Conservation (phyloP, 352 stramenopile genomes). For the Phytophthora pistaciae region DNA sequence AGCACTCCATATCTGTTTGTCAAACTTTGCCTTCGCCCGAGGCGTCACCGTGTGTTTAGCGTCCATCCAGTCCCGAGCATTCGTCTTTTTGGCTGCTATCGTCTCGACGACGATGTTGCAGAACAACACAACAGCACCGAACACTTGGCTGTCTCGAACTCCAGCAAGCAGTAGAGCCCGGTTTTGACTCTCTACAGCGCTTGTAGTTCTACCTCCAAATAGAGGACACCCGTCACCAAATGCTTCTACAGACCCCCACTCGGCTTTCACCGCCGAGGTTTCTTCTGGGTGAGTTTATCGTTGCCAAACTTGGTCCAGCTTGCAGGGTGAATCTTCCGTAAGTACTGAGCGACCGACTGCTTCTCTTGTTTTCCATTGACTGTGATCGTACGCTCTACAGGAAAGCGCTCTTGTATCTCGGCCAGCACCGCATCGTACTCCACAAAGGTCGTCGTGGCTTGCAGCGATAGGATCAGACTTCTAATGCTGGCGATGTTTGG, state of each 20-base stretch:
- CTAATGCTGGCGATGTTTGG: background rate
- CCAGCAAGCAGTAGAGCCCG: background rate
- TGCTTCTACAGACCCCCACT: background rate
- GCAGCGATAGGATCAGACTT: background rate
- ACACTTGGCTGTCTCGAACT: background rate
- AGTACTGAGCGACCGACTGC: background rate
- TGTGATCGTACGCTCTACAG: background rate
- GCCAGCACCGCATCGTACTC: background rate
- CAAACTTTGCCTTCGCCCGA: background rate
- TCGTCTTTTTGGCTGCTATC: background rate
- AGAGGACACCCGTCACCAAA: background rate
- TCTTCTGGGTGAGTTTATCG: background rate
- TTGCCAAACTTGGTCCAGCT: background rate
- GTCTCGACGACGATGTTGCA: background rate
- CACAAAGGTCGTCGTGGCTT: background rate
- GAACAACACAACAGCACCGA: background rate
- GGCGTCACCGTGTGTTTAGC: background rate
- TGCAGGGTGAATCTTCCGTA: background rate
- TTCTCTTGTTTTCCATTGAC: background rate
- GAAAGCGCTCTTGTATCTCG: background rate
- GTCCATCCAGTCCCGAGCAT: background rate
- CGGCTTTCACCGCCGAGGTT: background rate
- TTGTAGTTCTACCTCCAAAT: background rate
- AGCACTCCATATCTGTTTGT: background rate
- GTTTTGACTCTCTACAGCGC: background rate